phyloP scores from a whole-genome alignment of 371 early-diverging fungal genomes.

The Capillidium heterosporum region DNA sequence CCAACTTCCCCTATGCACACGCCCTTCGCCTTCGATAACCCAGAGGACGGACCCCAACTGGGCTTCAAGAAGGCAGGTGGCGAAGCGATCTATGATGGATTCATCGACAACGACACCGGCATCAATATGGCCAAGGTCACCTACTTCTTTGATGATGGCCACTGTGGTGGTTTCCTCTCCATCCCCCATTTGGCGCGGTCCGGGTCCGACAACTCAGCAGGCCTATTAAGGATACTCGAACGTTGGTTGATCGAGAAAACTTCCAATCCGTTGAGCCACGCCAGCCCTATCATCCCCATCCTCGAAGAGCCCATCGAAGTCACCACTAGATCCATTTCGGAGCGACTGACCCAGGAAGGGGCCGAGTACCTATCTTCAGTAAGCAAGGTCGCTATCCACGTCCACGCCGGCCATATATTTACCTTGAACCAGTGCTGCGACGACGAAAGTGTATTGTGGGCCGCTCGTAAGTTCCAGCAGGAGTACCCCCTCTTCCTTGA shows the following conservation, averaged over 20 bases:
- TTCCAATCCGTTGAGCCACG: background rate
- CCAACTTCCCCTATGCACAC: slow-evolving; percentile 3
- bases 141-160: slow-evolving; percentile 7
- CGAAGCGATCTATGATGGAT: background rate
- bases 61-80: background rate
- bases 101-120: background rate
- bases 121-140: background rate
- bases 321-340: background rate
- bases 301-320: slow-evolving; percentile 5
- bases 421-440: slow-evolving; percentile 4
- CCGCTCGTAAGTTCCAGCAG: slow-evolving; percentile 2
- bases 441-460: background rate
- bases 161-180: slow-evolving; percentile 5
- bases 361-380: background rate
- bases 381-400: slow-evolving; percentile 3
- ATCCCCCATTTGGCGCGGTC: slow-evolving; percentile 4
- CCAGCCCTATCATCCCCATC: slow-evolving; percentile 1
- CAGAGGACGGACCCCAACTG: background rate
- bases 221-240: slow-evolving; percentile 1
- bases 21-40: background rate
- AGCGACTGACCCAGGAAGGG: background rate
- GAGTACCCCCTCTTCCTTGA: slow-evolving; percentile 6
- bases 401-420: slow-evolving; percentile 5
- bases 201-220: background rate
- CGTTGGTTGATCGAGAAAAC: slow-evolving; percentile 6